Percentiles rank a stretch among this genome's conserved stretches.
Conservation (phyloP, 345 rosid genomes). For the Ceriops decandra region DNA sequence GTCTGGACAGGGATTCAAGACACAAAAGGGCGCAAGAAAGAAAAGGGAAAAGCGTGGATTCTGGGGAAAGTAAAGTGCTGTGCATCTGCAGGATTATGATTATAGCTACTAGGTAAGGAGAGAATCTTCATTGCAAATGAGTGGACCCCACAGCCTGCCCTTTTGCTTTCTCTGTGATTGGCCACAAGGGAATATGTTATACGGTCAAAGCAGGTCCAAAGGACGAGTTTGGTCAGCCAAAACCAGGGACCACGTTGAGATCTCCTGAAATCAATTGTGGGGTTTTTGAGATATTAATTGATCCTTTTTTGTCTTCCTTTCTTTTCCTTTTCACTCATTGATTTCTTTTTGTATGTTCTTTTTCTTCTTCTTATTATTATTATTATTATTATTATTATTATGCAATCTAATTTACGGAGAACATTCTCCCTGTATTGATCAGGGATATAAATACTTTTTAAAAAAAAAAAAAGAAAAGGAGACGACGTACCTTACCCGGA, state of each 20-base stretch:
- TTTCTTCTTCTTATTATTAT: no score
- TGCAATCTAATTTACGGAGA: background rate
- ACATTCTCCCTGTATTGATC: slow-evolving; percentile 29
- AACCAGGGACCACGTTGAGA: slow-evolving; percentile 20
- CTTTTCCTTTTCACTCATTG: background rate
- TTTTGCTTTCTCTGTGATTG: slow-evolving; percentile 22
- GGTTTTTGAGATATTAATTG: background rate
- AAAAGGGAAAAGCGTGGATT: slow-evolving; percentile 15
- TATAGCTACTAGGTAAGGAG: slow-evolving; percentile 15
- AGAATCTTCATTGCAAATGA: slow-evolving; percentile 34
- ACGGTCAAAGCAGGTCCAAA: slow-evolving; percentile 42
- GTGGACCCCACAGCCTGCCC: slow-evolving; percentile 22
- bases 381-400: no score
- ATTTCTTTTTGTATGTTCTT: background rate
- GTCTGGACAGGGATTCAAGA: slow-evolving; percentile 17
- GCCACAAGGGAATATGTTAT: slow-evolving; percentile 26
- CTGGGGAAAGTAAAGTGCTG: slow-evolving; percentile 29
- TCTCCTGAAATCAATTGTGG: slow-evolving; percentile 26
- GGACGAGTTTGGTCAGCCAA: slow-evolving; percentile 11
- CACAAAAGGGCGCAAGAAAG: background rate
- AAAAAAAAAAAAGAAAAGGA: background rate
- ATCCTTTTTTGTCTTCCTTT: no score
- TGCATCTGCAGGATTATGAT: slow-evolving; percentile 23
- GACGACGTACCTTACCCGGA: background rate
- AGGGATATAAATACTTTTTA: background rate